These are phyloP conservation scores for Curvularia lunata DNA, from an alignment of 2,329 filamentous ascomycete genomes.

Conservation along the genomic window DNA sequence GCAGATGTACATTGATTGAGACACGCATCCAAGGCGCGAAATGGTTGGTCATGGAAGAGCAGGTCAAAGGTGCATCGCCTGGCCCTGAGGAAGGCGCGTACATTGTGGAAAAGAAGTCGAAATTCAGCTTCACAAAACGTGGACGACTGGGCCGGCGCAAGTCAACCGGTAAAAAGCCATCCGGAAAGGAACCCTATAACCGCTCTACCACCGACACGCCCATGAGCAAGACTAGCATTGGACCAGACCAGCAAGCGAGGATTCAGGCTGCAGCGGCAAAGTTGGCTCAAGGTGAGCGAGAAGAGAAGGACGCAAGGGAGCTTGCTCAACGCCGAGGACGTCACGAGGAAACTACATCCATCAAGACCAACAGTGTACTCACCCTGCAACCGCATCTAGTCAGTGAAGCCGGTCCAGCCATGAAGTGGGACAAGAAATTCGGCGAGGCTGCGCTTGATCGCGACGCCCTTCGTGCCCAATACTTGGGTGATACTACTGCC, in stretches of 20 bases:
- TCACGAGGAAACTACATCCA: slow-evolving; percentile 59
- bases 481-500: slow-evolving; percentile 74
- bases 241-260: slow-evolving; percentile 87
- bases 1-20: slow-evolving; percentile 89
- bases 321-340: slow-evolving; percentile 62
- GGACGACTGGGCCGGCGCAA: slow-evolving; percentile 67
- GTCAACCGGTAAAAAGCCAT: slow-evolving; percentile 52
- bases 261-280: slow-evolving; percentile 90
- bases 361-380: slow-evolving; percentile 87
- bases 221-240: slow-evolving; percentile 81
- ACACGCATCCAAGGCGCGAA: slow-evolving; percentile 79
- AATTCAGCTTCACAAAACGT: slow-evolving; percentile 82
- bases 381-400: slow-evolving; percentile 85
- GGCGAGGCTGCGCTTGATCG: slow-evolving; percentile 92
- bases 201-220: slow-evolving; percentile 58
- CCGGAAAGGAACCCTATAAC: slow-evolving; percentile 59
- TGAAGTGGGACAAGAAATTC: slow-evolving; percentile 97
- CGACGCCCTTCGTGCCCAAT: slow-evolving; percentile 82
- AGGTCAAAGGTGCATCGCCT: slow-evolving; percentile 88
- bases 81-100: slow-evolving; percentile 86
- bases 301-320: slow-evolving; percentile 60
- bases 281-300: slow-evolving; percentile 73
- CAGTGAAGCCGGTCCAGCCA: slow-evolving; percentile 85
- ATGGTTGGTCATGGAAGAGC: slow-evolving; percentile 96
- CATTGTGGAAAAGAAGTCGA: slow-evolving; percentile 92